phyloP scores from a whole-genome alignment of 2,329 filamentous ascomycete genomes.

The Hypoxylon sp. region DNA sequence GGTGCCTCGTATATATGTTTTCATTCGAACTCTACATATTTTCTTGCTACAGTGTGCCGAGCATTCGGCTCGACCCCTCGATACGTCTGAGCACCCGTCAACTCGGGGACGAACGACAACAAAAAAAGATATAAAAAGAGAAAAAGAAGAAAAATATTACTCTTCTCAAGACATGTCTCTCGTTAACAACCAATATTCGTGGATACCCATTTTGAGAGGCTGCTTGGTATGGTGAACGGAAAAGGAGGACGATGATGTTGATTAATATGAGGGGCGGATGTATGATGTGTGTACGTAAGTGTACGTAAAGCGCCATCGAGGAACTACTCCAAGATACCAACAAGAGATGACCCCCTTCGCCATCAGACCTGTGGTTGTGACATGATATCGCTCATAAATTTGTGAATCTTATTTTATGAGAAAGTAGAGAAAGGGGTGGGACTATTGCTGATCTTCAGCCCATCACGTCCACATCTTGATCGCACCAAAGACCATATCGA shows the following conservation, averaged over 20 bases:
- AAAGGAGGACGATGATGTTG: background rate
- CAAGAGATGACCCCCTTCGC: background rate
- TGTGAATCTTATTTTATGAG: background rate
- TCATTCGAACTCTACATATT: too few relatives aligned
- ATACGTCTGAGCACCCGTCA: background rate
- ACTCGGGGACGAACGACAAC: background rate
- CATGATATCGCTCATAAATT: background rate
- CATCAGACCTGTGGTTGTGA: background rate
- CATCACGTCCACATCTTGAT: too few relatives aligned
- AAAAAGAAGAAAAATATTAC: background rate
- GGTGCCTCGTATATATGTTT: background rate
- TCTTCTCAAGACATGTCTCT: constrained; percentile 11
- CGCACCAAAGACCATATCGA: too few relatives aligned
- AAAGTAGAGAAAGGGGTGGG: too few relatives aligned
- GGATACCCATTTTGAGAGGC: constrained; percentile 24
- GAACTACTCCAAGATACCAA: constrained; percentile 3
- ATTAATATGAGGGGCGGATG: background rate
- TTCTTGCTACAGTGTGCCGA: too few relatives aligned
- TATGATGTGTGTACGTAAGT: background rate
- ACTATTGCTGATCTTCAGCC: too few relatives aligned
- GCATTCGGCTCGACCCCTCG: too few relatives aligned
- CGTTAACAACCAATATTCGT: constrained; percentile 6
- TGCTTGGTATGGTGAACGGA: background rate
- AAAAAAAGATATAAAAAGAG: background rate
- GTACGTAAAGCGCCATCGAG: background rate